Evolutionary conservation across 78 protist genomes (phyloP), one percentile per base, ranked within the genome.

Genomic region (Polysphondylium violaceum): DNA sequence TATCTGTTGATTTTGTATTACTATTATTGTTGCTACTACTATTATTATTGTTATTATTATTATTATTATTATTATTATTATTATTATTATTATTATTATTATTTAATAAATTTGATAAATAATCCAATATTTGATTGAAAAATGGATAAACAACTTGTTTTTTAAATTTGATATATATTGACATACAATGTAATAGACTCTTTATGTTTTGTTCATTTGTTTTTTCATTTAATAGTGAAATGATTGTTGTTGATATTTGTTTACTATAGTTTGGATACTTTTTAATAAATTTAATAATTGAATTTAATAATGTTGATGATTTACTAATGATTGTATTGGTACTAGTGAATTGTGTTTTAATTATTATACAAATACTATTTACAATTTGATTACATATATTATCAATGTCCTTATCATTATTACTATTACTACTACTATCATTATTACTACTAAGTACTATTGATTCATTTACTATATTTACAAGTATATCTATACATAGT

Each of bases 111-210:
- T 8, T 23, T 27, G 16, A 29, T 25, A 75, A 58, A 38, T 75
- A 61, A 23, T 25, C 25, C 33, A 61, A n/a, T 12, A 76, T 40
- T 7, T 16, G 44, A 9, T 67, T 53, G n/a, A 67, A n/a, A 14
- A 41, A 72, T 23, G 60, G 21, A 50, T 67, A 25, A 23, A 79
- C n/a, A 23, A 61, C 56, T 2, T 31, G 12, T 68, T 79, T 79
- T n/a, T 61, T 65, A 21, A 53, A 31, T 35, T 75, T 65, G n/a
- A 79, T 67, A 38, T 59, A 67, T 27, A 79, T 79, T 16, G 89
- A 79, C 53, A 79, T 11, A 56, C 89, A 79, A 67, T 79, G 76
- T 1, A 79, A 33, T 36, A 79, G 11, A 11, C 23, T 56, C 5
- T 5, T 4, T 11, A 29, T 61, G 40, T 29, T 61, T 29, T 61